Conservation (phyloP, 192 early-diverging fungal genomes). For the Mortierella hygrophila region DNA sequence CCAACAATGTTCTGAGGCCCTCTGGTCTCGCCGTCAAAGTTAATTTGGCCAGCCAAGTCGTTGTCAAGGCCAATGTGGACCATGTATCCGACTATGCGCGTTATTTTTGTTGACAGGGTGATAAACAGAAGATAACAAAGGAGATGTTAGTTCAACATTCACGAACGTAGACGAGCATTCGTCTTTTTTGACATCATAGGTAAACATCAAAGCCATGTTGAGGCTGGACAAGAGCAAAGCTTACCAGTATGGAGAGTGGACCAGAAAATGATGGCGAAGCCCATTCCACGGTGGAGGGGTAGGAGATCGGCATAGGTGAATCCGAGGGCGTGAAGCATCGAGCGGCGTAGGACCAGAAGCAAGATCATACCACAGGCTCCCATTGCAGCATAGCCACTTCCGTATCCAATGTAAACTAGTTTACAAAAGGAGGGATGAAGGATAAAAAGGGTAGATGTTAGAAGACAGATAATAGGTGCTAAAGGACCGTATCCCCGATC, state of each 20-base stretch:
- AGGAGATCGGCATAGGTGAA: conserved; percentile 26
- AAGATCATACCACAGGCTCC: conserved; percentile 11
- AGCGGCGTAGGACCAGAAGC: conserved; percentile 19
- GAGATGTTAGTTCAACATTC: conserved; percentile 36
- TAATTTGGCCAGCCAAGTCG: conserved; percentile 22
- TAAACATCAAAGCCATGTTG: neutral
- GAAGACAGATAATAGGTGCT: neutral
- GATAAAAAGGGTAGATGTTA: neutral
- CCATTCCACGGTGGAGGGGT: conserved; percentile 19
- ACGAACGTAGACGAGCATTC: conserved; percentile 16
- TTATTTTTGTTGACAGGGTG: too few relatives aligned
- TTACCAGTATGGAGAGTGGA: neutral
- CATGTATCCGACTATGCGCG: conserved; percentile 17
- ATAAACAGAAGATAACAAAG: neutral
- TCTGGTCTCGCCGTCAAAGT: conserved; percentile 49
- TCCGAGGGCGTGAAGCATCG: conserved; percentile 17
- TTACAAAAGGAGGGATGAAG: neutral
- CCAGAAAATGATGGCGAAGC: conserved; percentile 14
- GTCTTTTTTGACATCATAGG: too few relatives aligned
- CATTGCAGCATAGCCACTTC: conserved; percentile 19
- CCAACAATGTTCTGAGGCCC: conserved; percentile 49
- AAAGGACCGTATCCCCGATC: too few relatives aligned
- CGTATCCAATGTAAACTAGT: conserved; percentile 2
- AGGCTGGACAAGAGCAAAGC: neutral
- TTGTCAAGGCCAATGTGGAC: conserved; percentile 28